phyloP scores from a whole-genome alignment of 2,329 filamentous ascomycete species.

The Fusarium sp. region DNA sequence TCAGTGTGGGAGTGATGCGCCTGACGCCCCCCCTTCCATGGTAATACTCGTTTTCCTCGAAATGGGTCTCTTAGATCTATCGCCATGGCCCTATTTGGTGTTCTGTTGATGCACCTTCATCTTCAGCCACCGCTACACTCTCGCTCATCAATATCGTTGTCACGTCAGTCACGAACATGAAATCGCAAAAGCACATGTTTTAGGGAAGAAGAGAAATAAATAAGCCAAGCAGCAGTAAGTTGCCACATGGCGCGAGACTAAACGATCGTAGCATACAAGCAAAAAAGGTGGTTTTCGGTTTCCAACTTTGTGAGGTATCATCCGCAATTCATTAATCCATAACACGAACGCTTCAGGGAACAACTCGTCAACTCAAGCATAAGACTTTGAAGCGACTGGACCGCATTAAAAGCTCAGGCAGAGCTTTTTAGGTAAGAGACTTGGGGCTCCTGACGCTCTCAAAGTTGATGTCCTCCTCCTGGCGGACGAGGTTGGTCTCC shows the following conservation, averaged over 20 bases:
- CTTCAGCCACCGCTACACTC: not conserved
- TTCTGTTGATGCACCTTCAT: not conserved
- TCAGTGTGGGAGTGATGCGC: not conserved
- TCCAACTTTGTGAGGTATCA: slow-evolving; percentile 7
- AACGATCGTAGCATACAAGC: not conserved
- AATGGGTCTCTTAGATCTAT: not conserved
- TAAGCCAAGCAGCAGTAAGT: not conserved
- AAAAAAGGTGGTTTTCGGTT: not conserved
- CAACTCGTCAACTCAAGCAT: not conserved
- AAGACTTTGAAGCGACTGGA: not conserved
- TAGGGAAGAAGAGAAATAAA: not conserved
- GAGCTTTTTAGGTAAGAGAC: slow-evolving; percentile 20
- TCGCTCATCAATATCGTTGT: not conserved
- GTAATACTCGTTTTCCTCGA: not conserved
- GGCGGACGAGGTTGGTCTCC: slow-evolving; percentile 52
- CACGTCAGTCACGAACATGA: not conserved
- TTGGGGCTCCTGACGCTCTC: slow-evolving; percentile 25
- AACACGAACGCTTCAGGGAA: slow-evolving; percentile 20
- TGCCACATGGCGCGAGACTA: slow-evolving; percentile 1
- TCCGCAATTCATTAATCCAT: slow-evolving; percentile 13
- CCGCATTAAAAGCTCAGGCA: not conserved
- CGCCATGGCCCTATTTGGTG: not conserved
- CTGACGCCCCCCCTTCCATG: not conserved
- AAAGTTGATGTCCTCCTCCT: slow-evolving; percentile 38
- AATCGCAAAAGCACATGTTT: not conserved